Evolutionary conservation across 2,329 filamentous ascomycete genomes (phyloP).

Genomic region (Colletotrichum musae): DNA sequence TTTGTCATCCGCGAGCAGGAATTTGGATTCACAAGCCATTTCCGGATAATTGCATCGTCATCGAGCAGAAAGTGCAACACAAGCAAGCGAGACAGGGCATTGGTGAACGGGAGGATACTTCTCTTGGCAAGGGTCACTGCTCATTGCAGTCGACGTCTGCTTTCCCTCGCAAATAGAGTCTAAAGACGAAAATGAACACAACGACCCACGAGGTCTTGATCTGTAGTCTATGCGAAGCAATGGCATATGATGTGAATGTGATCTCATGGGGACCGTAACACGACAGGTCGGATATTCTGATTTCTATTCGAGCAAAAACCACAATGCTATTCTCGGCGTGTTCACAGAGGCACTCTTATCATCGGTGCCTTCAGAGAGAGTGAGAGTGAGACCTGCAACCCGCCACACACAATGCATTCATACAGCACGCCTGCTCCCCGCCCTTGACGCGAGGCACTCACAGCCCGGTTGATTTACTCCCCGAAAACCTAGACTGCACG

Average conservation of each 20-base stretch:
- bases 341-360: too few relatives aligned
- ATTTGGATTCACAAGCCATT: slow-evolving; percentile 37
- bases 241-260: neutral
- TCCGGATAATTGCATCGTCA: slow-evolving; percentile 39
- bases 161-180: slow-evolving; percentile 22
- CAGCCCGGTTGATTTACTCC: too few relatives aligned
- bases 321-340: slow-evolving; percentile 19
- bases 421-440: neutral
- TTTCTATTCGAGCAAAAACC: slow-evolving; percentile 29
- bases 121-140: slow-evolving; percentile 4
- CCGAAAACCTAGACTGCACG: neutral
- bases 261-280: neutral
- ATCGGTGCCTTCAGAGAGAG: too few relatives aligned
- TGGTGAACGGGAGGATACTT: slow-evolving; percentile 9
- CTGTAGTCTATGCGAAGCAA: neutral
- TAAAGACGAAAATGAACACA: slow-evolving; percentile 25
- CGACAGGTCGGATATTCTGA: slow-evolving; percentile 5
- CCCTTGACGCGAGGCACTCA: neutral
- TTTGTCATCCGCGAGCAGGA: slow-evolving; percentile 18
- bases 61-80: slow-evolving; percentile 33
- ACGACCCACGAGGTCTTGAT: slow-evolving; percentile 5
- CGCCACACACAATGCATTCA: slow-evolving; percentile 3
- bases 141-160: neutral
- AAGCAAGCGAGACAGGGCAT: slow-evolving; percentile 32
- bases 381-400: neutral